phyloP scores from a whole-genome alignment of 192 early-diverging fungal genomes.

The Dimargaris cristalligena region DNA sequence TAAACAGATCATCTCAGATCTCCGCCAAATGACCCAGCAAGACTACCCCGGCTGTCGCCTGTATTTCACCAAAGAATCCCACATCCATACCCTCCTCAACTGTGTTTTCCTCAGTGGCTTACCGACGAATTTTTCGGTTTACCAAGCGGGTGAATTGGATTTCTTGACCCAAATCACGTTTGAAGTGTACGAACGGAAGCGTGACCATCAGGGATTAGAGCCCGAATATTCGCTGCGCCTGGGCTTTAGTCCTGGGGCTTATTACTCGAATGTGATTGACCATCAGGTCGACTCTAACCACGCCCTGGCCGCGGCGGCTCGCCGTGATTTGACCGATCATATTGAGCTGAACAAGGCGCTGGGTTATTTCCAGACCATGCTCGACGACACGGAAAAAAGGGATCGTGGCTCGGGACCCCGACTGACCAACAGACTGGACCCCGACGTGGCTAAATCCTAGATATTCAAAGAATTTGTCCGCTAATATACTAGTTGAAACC shows the following conservation, averaged over 20 bases:
- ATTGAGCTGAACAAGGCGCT: slow-evolving; percentile 58
- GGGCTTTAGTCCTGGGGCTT: slow-evolving; percentile 78
- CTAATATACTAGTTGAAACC: too few species aligned
- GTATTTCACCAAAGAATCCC: slow-evolving; percentile 92
- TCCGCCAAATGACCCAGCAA: slow-evolving; percentile 32
- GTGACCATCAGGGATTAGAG: slow-evolving; percentile 21
- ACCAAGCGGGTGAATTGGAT: slow-evolving; percentile 72
- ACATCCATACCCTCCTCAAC: slow-evolving; percentile 86
- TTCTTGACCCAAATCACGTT: slow-evolving; percentile 96
- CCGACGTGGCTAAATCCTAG: too few species aligned
- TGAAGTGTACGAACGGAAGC: slow-evolving; percentile 80
- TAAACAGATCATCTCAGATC: slow-evolving; percentile 57
- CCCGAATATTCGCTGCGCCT: slow-evolving; percentile 78
- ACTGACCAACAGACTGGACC: not conserved
- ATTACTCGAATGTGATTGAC: slow-evolving; percentile 79
- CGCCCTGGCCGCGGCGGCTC: slow-evolving; percentile 62
- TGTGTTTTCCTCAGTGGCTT: slow-evolving; percentile 75
- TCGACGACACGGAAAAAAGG: slow-evolving; percentile 20
- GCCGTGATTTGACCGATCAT: slow-evolving; percentile 79
- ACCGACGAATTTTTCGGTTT: slow-evolving; percentile 44
- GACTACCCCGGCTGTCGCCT: slow-evolving; percentile 47
- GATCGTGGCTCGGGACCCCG: not conserved
- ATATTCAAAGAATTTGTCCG: too few species aligned
- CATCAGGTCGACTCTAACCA: slow-evolving; percentile 71
- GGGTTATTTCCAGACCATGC: slow-evolving; percentile 31